Evolutionary conservation across 164 flowering plant species (phyloP).

Genomic region (Aristolochia contorta): DNA sequence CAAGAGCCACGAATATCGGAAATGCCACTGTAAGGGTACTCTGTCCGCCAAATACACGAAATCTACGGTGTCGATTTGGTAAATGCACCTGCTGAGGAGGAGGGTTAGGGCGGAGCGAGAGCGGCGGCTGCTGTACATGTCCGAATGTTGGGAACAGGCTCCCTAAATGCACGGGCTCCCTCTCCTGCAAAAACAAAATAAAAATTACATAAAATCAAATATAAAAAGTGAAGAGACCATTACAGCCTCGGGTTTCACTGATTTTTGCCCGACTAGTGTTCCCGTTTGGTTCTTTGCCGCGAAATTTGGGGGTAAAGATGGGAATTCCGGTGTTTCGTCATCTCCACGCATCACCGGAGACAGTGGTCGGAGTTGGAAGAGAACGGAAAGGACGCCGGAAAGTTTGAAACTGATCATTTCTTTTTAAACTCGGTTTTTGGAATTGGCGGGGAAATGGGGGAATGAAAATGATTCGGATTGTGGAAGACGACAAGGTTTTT

Average conservation of each 20-base stretch:
- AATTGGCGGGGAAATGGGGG: too few relatives aligned
- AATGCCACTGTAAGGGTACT: not conserved
- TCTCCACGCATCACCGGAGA: too few relatives aligned
- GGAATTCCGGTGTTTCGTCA: too few relatives aligned
- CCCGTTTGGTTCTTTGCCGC: not conserved
- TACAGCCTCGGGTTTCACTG: not conserved
- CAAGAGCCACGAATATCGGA: not conserved
- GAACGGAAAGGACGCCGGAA: too few relatives aligned
- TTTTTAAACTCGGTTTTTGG: too few relatives aligned
- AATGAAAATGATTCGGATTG: too few relatives aligned
- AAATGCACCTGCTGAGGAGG: conserved; percentile 21
- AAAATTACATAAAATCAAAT: not conserved
- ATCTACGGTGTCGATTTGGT: not conserved
- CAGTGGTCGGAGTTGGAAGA: too few relatives aligned
- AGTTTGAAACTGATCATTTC: too few relatives aligned
- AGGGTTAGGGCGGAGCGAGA: conserved; percentile 35
- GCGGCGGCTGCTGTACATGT: conserved; percentile 33
- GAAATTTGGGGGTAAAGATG: too few relatives aligned
- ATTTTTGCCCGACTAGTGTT: not conserved
- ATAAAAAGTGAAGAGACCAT: not conserved
- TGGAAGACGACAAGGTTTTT: too few relatives aligned
- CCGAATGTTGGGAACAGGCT: conserved; percentile 55
- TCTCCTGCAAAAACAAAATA: conserved; percentile 15
- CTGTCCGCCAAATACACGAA: too few relatives aligned
- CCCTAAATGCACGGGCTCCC: conserved; percentile 16